Base-by-base conservation (phyloP, 2,329 filamentous ascomycete species). In the Amphichorda felina region DNA sequence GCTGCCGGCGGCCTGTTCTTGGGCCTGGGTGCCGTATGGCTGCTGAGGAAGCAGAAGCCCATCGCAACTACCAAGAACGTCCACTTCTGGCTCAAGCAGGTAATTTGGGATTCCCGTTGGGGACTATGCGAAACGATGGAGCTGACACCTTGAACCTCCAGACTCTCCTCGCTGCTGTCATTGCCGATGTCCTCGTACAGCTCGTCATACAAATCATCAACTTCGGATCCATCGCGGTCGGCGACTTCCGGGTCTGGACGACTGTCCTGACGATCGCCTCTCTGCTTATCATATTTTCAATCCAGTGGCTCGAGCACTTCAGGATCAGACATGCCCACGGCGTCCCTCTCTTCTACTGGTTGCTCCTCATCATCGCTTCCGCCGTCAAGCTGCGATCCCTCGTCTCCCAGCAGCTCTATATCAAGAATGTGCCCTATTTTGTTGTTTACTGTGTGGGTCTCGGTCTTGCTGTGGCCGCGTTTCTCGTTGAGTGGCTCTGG, bases 51-150 rank as follows among this genome's bases (percentile, higher is more conserved):
- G 46, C 82, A 75, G 58, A 80, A 77, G 50, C 70, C 74, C 35
- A 66, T 78, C n/a, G 28, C 25, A 26, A 71, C 74, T 1, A 73
- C 89, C 44, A 93, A 86, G 67, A 82, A 93, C 56, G 86, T 82
- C 78, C 86, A 91, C 55, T 96, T 96, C 57, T 95, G 85, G 68
- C 65, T 78, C 9, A 98, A 98, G 61, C 69, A 95, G 73, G 86
- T 91, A 66, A 17, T 41, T 32, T 21, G 9, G 17, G n/a, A 13
- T 16, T 8, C 13, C 21, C 6, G 6, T n/a, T n/a, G n/a, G n/a
- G n/a, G n/a, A n/a, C n/a, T n/a, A n/a, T n/a, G n/a, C n/a, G n/a
- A n/a, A n/a, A n/a, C n/a, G n/a, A n/a, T n/a, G n/a, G n/a, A n/a
- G n/a, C n/a, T n/a, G n/a, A n/a, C n/a, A n/a, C n/a, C n/a, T n/a